Evolutionary conservation across 2,329 filamentous ascomycete species (phyloP).

Genomic region (Fusarium guadeloupense): DNA sequence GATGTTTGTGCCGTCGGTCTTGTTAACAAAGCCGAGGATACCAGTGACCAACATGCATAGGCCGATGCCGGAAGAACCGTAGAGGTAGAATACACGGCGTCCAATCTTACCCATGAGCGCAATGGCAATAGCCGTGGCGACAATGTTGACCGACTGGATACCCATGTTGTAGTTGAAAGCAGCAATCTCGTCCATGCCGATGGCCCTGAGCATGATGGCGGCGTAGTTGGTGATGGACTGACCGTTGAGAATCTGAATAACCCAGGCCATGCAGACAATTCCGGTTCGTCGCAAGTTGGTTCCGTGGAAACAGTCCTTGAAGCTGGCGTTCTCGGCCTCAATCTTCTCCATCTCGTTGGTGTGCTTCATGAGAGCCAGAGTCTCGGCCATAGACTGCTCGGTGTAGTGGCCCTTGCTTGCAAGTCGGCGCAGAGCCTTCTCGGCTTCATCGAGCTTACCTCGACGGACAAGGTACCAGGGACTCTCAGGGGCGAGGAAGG

Average conservation of each 20-base stretch:
- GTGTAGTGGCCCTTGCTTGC: conserved; percentile 49
- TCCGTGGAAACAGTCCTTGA: conserved; percentile 59
- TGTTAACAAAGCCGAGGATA: conserved; percentile 49
- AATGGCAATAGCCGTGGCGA: conserved; percentile 54
- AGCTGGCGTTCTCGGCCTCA: conserved; percentile 57
- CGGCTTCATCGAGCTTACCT: conserved; percentile 50
- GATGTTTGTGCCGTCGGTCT: conserved; percentile 39
- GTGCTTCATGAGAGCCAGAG: conserved; percentile 54
- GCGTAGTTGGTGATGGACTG: conserved; percentile 64
- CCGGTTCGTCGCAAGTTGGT: conserved; percentile 52
- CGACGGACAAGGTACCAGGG: conserved; percentile 60
- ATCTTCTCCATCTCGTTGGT: conserved; percentile 53
- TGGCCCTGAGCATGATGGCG: conserved; percentile 61
- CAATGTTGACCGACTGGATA: conserved; percentile 56
- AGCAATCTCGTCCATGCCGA: conserved; percentile 54
- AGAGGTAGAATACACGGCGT: conserved; percentile 53
- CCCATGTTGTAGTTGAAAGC: conserved; percentile 59
- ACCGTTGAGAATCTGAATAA: conserved; percentile 48
- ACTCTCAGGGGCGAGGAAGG: conserved; percentile 57
- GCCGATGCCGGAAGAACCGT: conserved; percentile 52
- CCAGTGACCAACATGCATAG: conserved; percentile 55
- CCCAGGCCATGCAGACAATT: conserved; percentile 50
- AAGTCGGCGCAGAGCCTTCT: conserved; percentile 52
- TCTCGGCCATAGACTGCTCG: conserved; percentile 50
- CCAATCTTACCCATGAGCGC: conserved; percentile 50